phyloP scores from a whole-genome alignment of 306 rosid species.

The Cicer chorassanicum region DNA sequence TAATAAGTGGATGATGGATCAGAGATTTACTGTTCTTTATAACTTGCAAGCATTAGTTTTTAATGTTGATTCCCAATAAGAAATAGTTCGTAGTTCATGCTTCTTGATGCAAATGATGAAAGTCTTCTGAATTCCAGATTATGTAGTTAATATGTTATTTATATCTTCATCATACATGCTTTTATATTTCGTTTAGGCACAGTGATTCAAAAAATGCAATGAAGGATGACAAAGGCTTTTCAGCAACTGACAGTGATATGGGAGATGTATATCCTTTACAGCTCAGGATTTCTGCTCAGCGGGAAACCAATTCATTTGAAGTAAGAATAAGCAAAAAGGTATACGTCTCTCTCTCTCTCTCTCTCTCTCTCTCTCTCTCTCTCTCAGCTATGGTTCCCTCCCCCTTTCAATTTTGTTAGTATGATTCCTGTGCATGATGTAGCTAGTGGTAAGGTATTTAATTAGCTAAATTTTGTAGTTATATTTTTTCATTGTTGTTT shows the following conservation, averaged over 20 bases:
- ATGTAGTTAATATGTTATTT: constrained; percentile 24
- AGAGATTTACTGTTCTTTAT: constrained; percentile 29
- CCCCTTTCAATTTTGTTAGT: constrained; percentile 1
- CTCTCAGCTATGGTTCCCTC: background rate
- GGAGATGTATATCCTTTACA: constrained; percentile 92
- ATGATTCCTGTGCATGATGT: constrained; percentile 32
- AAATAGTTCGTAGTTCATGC: constrained; percentile 8
- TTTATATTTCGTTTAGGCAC: constrained; percentile 66
- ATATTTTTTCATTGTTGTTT: constrained; percentile 36
- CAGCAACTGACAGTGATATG: constrained; percentile 77
- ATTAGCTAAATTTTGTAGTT: constrained; percentile 13
- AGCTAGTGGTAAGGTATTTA: constrained; percentile 32
- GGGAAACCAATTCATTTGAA: constrained; percentile 77
- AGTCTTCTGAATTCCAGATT: background rate
- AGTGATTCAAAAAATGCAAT: constrained; percentile 68
- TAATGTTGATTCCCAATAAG: constrained; percentile 23
- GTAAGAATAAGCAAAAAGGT: constrained; percentile 96
- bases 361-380: constrained; percentile 5
- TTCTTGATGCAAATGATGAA: constrained; percentile 20
- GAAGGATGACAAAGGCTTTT: constrained; percentile 74
- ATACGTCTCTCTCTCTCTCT: constrained; percentile 25
- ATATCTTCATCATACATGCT: constrained; percentile 40
- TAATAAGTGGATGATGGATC: constrained; percentile 26
- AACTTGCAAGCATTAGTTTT: constrained; percentile 26
- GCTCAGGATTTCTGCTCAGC: constrained; percentile 80